A percentile compares a stretch with the other conserved stretches of the same genome.
These are phyloP conservation scores for Phytopythium boreale DNA, from an alignment of 352 stramenopile species.

Conservation along the genomic window DNA sequence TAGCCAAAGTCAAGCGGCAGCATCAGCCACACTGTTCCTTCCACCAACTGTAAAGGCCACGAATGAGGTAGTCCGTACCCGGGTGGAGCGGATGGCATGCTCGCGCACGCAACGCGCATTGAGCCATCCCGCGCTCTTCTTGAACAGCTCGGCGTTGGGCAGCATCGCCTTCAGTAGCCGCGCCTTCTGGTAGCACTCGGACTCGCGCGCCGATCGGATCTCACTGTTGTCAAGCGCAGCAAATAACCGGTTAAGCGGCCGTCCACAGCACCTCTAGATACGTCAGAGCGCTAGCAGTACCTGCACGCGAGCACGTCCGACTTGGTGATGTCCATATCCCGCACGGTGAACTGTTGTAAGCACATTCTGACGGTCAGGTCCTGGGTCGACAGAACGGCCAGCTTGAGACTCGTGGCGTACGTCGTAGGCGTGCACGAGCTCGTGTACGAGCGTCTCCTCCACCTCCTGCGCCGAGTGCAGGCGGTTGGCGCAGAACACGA, in stretches of 20 bases:
- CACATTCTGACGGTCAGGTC: not conserved
- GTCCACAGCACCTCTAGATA: not conserved
- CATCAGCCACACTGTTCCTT: slow-evolving; percentile 2
- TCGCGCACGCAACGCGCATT: slow-evolving; percentile 69
- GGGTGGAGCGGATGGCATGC: slow-evolving; percentile 70
- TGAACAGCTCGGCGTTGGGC: slow-evolving; percentile 59
- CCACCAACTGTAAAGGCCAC: not conserved
- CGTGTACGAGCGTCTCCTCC: slow-evolving; percentile 81
- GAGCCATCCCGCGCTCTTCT: slow-evolving; percentile 57
- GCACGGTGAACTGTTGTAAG: slow-evolving; percentile 61
- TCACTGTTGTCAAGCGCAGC: slow-evolving; percentile 31
- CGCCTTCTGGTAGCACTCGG: slow-evolving; percentile 79
- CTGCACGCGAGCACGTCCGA: slow-evolving; percentile 75
- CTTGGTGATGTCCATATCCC: slow-evolving; percentile 86
- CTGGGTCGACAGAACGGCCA: not conserved
- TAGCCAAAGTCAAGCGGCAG: slow-evolving; percentile 16
- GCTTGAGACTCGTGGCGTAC: too few species aligned
- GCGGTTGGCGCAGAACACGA: slow-evolving; percentile 83
- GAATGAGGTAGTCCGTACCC: slow-evolving; percentile 24
- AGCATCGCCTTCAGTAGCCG: slow-evolving; percentile 53
- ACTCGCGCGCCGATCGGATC: slow-evolving; percentile 78
- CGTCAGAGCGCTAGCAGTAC: slow-evolving; percentile 11
- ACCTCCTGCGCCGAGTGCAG: slow-evolving; percentile 69
- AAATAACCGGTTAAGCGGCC: not conserved
- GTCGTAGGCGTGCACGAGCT: slow-evolving; percentile 85